Base-by-base conservation (phyloP, 495 filamentous ascomycete species). In the Penicillium tannophilum region DNA sequence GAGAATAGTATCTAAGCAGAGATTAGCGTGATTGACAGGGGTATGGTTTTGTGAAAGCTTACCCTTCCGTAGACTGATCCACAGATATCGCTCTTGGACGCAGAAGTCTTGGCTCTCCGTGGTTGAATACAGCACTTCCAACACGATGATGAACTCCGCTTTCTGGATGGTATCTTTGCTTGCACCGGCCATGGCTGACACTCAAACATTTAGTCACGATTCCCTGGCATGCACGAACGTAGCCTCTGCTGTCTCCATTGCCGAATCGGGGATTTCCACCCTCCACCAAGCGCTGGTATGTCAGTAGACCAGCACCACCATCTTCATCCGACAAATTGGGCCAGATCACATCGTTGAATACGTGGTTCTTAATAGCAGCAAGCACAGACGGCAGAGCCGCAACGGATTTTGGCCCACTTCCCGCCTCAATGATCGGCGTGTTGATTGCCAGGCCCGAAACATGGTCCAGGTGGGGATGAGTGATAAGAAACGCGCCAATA, bases 331-430 rank as follows among this genome's bases (percentile, higher is more conserved):
- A 94, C 35, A 98, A 77, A 63, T 98, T 98, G 0, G 94, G 94
- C 95, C 95, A 98, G 52, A 98, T 95, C 45, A 97, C 72, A 67
- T 97, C 92, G 74, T 98, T 98, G 78, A 98, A 98, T 55, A 98
- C 89, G 72, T 98, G 92, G 10, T 80, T 84, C 67, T 97, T 97
- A 69, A 98, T 85, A 3, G 93, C 92, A 14, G 87, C 78, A 44
- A 98, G 91, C 35, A 92, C 93, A 17, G 84, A 87, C 0, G 93
- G 92, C 3, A 97, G 74, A 8, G 89, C 94, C 6, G 92, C 91
- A 10, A 98, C 75, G 20, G 87, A 80, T 69, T 97, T 98, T 7
- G 91, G 90, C 14, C 84, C 83, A 44, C 78, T 79, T 33, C 86
- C 88, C n/a, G 82, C 85, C 60, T 86, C 84, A 23, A 95, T 82